Percentiles rank a stretch among this genome's conserved stretches.
phyloP scores from a whole-genome alignment of 495 filamentous ascomycete species.

The Lepidopterella palustris region DNA sequence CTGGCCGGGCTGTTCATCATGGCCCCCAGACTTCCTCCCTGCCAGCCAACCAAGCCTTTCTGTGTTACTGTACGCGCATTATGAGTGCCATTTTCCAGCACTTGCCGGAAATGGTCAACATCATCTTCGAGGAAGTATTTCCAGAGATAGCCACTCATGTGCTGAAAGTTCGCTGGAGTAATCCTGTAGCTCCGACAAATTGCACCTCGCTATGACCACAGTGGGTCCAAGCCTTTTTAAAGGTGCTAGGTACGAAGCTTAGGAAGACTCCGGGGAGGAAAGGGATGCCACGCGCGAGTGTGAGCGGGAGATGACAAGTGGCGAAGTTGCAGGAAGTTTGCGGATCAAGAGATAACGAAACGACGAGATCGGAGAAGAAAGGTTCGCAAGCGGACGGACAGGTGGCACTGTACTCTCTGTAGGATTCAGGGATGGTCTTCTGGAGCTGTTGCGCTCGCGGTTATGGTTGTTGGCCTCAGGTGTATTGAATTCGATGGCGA shows the following conservation, averaged over 20 bases:
- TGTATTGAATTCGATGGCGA: background rate
- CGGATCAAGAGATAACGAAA: background rate
- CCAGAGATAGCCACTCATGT: slow-evolving; percentile 97
- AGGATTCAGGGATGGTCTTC: background rate
- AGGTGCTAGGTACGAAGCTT: slow-evolving; percentile 42
- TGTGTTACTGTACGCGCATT: slow-evolving; percentile 41
- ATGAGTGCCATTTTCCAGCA: slow-evolving; percentile 62
- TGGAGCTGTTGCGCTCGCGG: background rate
- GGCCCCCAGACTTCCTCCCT: slow-evolving; percentile 34
- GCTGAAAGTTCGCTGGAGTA: slow-evolving; percentile 43
- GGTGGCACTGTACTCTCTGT: background rate
- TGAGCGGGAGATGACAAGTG: background rate
- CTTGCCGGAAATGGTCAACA: slow-evolving; percentile 79
- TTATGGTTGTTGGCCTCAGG: background rate
- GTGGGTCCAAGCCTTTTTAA: slow-evolving; percentile 82
- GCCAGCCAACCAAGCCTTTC: slow-evolving; percentile 32
- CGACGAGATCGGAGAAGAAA: background rate
- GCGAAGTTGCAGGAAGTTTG: background rate
- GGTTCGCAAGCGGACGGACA: background rate
- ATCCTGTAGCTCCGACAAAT: slow-evolving; percentile 55
- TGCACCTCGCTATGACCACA: slow-evolving; percentile 83
- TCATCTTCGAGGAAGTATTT: slow-evolving; percentile 93
- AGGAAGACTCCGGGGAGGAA: slow-evolving; percentile 23
- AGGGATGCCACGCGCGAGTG: background rate
- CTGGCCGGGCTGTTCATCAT: slow-evolving; percentile 44